Evolutionary conservation across 768 basidiomycete species (phyloP).

Genomic region (Naganishia kalamii): DNA sequence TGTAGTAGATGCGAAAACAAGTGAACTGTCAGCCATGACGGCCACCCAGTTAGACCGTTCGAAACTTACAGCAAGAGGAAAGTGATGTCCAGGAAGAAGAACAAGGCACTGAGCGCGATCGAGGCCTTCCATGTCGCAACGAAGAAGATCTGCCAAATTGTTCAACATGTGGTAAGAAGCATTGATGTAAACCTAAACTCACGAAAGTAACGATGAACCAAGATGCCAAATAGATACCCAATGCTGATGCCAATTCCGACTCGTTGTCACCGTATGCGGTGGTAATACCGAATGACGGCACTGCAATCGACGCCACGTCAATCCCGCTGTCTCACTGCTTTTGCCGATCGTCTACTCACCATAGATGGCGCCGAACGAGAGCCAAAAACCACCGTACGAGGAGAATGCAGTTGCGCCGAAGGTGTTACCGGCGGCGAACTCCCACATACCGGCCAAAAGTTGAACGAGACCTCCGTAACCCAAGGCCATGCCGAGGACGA

Average conservation of each 20-base stretch:
- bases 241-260: conserved; percentile 30
- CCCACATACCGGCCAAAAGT: conserved; percentile 72
- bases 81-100: conserved; percentile 56
- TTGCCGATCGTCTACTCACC: no score
- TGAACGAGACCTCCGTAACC: conserved; percentile 79
- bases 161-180: not conserved
- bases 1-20: conserved; percentile 15
- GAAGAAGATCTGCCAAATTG: conserved; percentile 35
- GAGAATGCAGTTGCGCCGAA: conserved; percentile 45
- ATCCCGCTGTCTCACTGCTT: not conserved
- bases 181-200: not conserved
- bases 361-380: conserved; percentile 31
- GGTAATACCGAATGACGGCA: conserved; percentile 36
- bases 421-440: conserved; percentile 48
- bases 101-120: conserved; percentile 52
- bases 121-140: conserved; percentile 55
- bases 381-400: conserved; percentile 46
- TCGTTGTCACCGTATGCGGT: conserved; percentile 29
- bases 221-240: conserved; percentile 37
- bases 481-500: conserved; percentile 65
- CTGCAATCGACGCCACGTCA: not conserved
- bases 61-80: conserved; percentile 42
- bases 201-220: conserved; percentile 35
- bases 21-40: not conserved
- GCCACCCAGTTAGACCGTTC: not conserved